Percentiles rank a stretch among this genome's conserved stretches.
Conservation (phyloP, 2,329 filamentous ascomycete species). For the Dendryphion nanum region DNA sequence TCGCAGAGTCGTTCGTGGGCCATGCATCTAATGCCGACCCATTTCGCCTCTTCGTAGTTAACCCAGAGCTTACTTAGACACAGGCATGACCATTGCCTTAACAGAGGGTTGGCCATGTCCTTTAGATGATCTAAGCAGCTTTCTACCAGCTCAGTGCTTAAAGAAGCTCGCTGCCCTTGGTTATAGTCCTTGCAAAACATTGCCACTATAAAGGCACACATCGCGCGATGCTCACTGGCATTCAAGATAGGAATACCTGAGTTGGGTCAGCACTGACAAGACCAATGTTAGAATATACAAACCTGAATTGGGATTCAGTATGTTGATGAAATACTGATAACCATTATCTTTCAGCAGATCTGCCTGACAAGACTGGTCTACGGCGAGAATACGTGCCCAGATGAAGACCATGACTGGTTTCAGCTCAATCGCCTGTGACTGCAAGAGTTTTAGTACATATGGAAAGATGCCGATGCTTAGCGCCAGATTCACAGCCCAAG, state of each 20-base stretch:
- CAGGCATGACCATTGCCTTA: slow-evolving; percentile 93
- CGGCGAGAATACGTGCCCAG: slow-evolving; percentile 92
- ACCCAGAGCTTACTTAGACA: slow-evolving; percentile 95
- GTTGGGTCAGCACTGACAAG: too few relatives aligned
- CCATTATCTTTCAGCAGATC: slow-evolving; percentile 96
- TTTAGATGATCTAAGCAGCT: slow-evolving; percentile 81
- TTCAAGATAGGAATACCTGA: slow-evolving; percentile 78
- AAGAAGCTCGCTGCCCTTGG: slow-evolving; percentile 86
- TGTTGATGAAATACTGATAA: slow-evolving; percentile 93
- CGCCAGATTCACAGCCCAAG: slow-evolving; percentile 97
- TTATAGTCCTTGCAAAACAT: slow-evolving; percentile 96
- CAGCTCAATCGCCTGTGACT: slow-evolving; percentile 89
- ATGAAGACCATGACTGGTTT: slow-evolving; percentile 99
- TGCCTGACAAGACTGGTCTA: slow-evolving; percentile 89
- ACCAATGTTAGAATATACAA: slow-evolving; percentile 3
- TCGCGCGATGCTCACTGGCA: slow-evolving; percentile 90
- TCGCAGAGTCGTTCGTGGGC: slow-evolving; percentile 79
- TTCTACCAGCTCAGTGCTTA: slow-evolving; percentile 85
- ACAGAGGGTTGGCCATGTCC: slow-evolving; percentile 81
- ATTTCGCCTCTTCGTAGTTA: slow-evolving; percentile 89
- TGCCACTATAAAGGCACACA: slow-evolving; percentile 97
- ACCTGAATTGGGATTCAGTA: slow-evolving; percentile 77
- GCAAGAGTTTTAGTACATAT: slow-evolving; percentile 94
- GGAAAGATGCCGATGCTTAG: slow-evolving; percentile 98
- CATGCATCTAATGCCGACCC: slow-evolving; percentile 86